Evolutionary conservation across 768 basidiomycete species (phyloP), one percentile per base, ranked within the genome.

Genomic region (Leccinum rimulosum): DNA sequence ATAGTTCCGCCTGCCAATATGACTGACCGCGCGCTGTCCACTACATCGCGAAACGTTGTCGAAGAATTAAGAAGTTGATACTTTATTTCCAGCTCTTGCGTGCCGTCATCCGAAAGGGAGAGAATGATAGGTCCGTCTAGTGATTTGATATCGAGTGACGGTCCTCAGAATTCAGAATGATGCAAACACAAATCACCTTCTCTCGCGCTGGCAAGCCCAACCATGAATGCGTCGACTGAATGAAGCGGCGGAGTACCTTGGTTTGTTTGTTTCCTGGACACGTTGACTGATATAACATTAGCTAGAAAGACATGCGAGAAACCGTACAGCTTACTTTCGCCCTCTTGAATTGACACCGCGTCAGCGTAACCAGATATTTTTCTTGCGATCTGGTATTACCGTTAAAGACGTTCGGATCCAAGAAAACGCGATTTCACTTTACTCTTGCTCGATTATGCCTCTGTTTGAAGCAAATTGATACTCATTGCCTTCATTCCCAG

Each of bases 1-100:
- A 99, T 98, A 0, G 96, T 99, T 5, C 96, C 96, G 9, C 96
- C 96, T 8, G 97, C 96, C 40, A 99, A 78, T 30, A 98, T 76
- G n/a, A 98, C 87, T 3, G 90, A 82, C 40, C 93, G 78, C 1
- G 95, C 93, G 27, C 80, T 78, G 19, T 93, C 86, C 1, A 93
- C 84, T 6, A 98, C 82, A 17, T 93, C 89, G 56, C 80, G 77
- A 68, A 98, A 98, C 58, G 87, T 80, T 6, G 91, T 89, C 1
- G 92, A 84, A 2, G 97, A 95, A 67, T 98, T 98, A 22, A 99
- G 82, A 19, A 94, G 85, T 61, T 97, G 91, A 66, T 97, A 99
- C 67, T 90, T 93, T 54, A 98, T 76, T 59, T 88, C 86, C 5
- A 91, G 77, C 15, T 59, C 33, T 75, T 77, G 15, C 68, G 76